These are phyloP conservation scores for Cantharellus anzutake DNA, from an alignment of 768 basidiomycete genomes.

Conservation along the genomic window DNA sequence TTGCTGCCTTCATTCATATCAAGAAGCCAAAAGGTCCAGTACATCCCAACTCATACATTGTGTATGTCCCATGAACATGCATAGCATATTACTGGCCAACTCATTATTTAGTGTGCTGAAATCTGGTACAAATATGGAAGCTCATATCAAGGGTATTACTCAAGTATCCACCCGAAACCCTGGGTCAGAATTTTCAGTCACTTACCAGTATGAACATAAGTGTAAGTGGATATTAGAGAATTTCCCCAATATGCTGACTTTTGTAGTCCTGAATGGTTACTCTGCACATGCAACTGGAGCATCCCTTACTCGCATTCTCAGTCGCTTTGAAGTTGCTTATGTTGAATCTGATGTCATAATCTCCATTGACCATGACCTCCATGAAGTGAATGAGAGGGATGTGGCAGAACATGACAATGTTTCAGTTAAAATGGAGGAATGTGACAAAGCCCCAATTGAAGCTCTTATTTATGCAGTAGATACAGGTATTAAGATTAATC, in stretches of 20 bases:
- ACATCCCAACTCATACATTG: constrained; percentile 6
- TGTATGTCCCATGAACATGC: not conserved
- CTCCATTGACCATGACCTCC: not conserved
- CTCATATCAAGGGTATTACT: not conserved
- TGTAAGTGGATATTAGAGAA: not conserved
- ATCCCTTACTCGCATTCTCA: not conserved
- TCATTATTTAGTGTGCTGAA: not conserved
- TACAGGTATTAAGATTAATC: constrained; percentile 13
- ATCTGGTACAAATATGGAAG: not conserved
- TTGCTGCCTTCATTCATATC: not conserved
- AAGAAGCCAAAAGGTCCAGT: constrained; percentile 1
- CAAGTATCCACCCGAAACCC: not conserved
- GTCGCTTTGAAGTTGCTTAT: constrained; percentile 4
- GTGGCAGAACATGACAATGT: not conserved
- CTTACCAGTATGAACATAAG: constrained; percentile 3
- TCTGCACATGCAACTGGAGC: not conserved
- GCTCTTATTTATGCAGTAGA: constrained; percentile 25
- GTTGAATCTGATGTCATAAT: constrained; percentile 2
- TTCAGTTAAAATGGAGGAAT: not conserved
- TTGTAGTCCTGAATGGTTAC: constrained; percentile 2
- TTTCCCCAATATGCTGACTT: not conserved
- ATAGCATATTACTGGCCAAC: not conserved
- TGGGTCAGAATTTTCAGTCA: not conserved
- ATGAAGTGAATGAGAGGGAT: not conserved
- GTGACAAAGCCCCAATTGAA: constrained; percentile 15